A percentile compares a stretch with the other conserved stretches of the same genome.
Evolutionary conservation across 352 stramenopile species (phyloP).

Genomic region (Pythium chondricola): DNA sequence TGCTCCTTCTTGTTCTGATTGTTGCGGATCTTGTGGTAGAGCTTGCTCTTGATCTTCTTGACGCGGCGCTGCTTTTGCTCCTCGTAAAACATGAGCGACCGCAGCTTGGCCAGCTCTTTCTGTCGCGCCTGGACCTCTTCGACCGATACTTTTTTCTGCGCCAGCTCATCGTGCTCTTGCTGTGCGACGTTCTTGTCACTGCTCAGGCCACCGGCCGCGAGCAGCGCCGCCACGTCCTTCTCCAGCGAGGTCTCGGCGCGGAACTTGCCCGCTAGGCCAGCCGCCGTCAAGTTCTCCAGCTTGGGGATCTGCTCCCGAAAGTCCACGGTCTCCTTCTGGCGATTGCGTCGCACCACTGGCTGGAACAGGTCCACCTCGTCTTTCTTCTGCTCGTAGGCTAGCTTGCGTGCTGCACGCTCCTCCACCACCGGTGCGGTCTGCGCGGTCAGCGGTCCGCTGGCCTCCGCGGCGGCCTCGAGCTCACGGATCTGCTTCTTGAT

Average conservation of each 20-base stretch:
- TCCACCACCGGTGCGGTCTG: conserved; percentile 75
- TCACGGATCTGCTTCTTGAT: conserved; percentile 74
- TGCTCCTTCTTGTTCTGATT: conserved; percentile 84
- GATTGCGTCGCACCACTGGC: conserved; percentile 87
- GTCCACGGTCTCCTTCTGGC: conserved; percentile 93
- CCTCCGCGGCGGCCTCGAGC: conserved; percentile 56
- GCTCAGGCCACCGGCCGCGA: conserved; percentile 54
- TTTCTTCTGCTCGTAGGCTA: conserved; percentile 85
- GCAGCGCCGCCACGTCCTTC: conserved; percentile 65
- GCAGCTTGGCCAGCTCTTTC: conserved; percentile 93
- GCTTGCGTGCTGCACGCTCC: conserved; percentile 82
- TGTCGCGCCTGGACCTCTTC: conserved; percentile 84
- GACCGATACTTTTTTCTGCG: conserved; percentile 58
- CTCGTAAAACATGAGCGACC: conserved; percentile 97
- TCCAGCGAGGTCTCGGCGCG: conserved; percentile 87
- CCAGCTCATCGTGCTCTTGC: conserved; percentile 68
- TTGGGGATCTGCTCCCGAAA: conserved; percentile 87
- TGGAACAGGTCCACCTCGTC: conserved; percentile 89
- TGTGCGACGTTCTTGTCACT: conserved; percentile 46
- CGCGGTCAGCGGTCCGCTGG: conserved; percentile 44
- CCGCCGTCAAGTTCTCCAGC: conserved; percentile 75
- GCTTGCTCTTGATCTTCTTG: conserved; percentile 99
- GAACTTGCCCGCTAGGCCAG: conserved; percentile 91
- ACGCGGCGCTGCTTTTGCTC: conserved; percentile 97
- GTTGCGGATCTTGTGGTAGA: conserved; percentile 98